phyloP scores from a whole-genome alignment of 148 eudicot genomes.

The Camellia japonica region DNA sequence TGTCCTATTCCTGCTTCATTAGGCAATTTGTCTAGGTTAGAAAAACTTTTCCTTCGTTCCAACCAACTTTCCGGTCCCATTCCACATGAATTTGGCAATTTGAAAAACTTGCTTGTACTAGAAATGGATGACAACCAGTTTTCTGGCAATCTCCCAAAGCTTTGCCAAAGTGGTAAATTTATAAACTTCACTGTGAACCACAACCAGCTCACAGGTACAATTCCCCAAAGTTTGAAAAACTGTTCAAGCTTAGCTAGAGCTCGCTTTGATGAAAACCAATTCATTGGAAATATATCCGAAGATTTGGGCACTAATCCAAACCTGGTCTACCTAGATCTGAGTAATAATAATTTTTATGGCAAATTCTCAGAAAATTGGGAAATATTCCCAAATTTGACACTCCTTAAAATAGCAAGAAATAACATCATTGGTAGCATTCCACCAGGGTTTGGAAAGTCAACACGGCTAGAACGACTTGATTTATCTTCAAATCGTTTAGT shows the following conservation, averaged over 20 bases:
- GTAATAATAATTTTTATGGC: conserved; percentile 27
- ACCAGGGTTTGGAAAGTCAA: conserved; percentile 25
- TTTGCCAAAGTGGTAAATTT: conserved; percentile 27
- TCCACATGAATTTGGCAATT: conserved; percentile 26
- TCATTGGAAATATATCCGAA: conserved; percentile 18
- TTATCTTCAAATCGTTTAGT: conserved; percentile 34
- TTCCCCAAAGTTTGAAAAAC: conserved; percentile 29
- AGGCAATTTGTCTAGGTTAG: conserved; percentile 8
- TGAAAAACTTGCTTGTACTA: conserved; percentile 14
- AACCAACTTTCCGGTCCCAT: conserved; percentile 22
- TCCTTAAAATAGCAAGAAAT: conserved; percentile 21
- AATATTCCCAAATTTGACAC: conserved; percentile 22
- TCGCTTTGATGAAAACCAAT: conserved; percentile 27
- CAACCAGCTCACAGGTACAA: conserved; percentile 24
- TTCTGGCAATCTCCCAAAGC: conserved; percentile 26
- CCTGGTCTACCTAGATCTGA: conserved; percentile 20
- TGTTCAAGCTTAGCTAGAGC: conserved; percentile 20
- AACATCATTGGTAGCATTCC: conserved; percentile 22
- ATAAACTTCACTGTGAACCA: conserved; percentile 21
- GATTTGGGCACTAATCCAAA: conserved; percentile 26
- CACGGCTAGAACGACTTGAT: conserved; percentile 25
- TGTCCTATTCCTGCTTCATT: conserved; percentile 20
- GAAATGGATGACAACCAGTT: conserved; percentile 24
- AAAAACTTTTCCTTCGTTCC: conserved; percentile 16
- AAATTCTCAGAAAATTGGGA: conserved; percentile 27